These are phyloP conservation scores for Emmonsiellopsis sp. DNA, from an alignment of 2,329 filamentous ascomycete genomes.

Conservation along the genomic window DNA sequence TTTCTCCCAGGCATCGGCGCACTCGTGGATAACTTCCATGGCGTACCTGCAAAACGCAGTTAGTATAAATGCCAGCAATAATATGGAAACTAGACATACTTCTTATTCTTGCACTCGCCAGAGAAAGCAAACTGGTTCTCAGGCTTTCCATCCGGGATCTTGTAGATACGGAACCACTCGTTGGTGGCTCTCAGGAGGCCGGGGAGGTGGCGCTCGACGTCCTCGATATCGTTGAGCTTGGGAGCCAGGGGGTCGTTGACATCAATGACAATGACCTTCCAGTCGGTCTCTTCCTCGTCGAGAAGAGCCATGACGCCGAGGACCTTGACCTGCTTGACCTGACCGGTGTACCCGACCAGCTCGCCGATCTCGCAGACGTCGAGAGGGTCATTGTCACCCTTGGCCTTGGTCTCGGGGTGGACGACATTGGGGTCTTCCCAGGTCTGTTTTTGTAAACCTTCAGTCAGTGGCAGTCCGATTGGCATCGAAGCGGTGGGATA, in stretches of 20 bases:
- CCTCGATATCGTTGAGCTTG: conserved; percentile 97
- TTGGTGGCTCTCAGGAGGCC: conserved; percentile 96
- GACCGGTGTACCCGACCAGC: conserved; percentile 88
- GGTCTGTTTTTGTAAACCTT: conserved; percentile 49
- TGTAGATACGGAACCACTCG: conserved; percentile 99
- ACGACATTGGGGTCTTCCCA: conserved; percentile 97
- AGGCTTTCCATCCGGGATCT: conserved; percentile 99
- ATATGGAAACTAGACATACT: conserved; percentile 38
- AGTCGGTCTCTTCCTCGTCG: conserved; percentile 99
- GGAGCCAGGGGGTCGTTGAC: conserved; percentile 91
- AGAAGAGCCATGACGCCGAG: conserved; percentile 98
- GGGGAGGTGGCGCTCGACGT: conserved; percentile 95
- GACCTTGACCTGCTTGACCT: conserved; percentile 99
- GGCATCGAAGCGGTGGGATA: conserved; percentile 9
- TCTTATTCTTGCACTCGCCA: conserved; percentile 99
- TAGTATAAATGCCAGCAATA: not conserved
- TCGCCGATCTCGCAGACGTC: conserved; percentile 99
- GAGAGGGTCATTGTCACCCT: conserved; percentile 98
- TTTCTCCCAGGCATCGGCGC: conserved; percentile 92
- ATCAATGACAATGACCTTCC: conserved; percentile 99
- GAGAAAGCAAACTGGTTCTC: conserved; percentile 99
- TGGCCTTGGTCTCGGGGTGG: conserved; percentile 98
- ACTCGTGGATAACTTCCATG: conserved; percentile 90
- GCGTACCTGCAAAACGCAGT: conserved; percentile 55
- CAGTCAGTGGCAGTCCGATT: not conserved